A percentile compares a stretch with the other conserved stretches of the same genome.
Conservation (phyloP, 2,329 filamentous ascomycete species). For the Fusarium goolgardi region DNA sequence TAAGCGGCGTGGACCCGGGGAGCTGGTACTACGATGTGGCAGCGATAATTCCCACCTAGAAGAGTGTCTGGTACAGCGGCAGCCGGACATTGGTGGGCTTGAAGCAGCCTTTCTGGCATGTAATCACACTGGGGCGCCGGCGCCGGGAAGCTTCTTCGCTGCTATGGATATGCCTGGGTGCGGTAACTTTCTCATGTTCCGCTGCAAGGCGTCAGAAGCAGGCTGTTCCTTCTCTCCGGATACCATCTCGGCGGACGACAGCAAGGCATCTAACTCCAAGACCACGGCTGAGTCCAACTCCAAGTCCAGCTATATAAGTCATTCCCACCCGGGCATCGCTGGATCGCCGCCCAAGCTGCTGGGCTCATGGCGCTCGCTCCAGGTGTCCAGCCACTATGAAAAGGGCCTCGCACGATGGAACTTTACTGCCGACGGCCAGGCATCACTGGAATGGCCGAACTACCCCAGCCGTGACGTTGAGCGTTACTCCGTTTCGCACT, state of each 20-base stretch:
- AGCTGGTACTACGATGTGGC: not conserved
- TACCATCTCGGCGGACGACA: not conserved
- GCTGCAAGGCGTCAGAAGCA: not conserved
- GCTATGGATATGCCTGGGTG: conserved; percentile 11
- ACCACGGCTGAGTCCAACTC: not conserved
- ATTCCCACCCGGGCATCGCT: not conserved
- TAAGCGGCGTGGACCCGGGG: not conserved
- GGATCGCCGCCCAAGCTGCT: not conserved
- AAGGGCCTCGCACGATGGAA: conserved; percentile 5
- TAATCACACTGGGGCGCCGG: not conserved
- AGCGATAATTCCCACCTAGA: not conserved
- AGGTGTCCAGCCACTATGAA: not conserved
- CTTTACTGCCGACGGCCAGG: conserved; percentile 5
- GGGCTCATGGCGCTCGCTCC: conserved; percentile 1
- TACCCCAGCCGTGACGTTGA: not conserved
- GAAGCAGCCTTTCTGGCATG: conserved; percentile 4
- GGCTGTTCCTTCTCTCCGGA: not conserved
- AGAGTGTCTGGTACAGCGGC: conserved; percentile 2
- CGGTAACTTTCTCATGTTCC: conserved; percentile 9
- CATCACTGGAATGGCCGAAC: not conserved
- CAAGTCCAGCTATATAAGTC: not conserved
- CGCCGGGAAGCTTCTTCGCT: not conserved
- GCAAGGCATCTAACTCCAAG: not conserved
- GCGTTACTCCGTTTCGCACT: conserved; percentile 2
- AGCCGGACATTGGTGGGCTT: not conserved